Percentiles rank a stretch among this genome's conserved stretches.
Conservation (phyloP, 1,284 basidiomycete species). For the Grifola frondosa region DNA sequence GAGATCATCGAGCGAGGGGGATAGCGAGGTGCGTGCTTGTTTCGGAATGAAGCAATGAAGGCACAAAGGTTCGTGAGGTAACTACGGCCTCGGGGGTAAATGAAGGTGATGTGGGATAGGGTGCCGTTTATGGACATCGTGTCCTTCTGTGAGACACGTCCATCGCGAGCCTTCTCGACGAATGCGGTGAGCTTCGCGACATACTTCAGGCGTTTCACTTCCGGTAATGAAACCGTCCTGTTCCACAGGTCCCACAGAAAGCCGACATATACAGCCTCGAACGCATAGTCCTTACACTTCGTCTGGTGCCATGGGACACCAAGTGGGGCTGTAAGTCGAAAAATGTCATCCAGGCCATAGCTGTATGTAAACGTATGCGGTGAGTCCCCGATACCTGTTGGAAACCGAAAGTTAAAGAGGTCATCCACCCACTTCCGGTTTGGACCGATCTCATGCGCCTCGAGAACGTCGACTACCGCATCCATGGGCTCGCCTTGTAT, state of each 20-base stretch:
- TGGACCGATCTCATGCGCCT: constrained; percentile 15
- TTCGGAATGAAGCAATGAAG: constrained; percentile 20
- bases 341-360: constrained; percentile 19
- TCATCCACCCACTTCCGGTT: constrained; percentile 38
- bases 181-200: constrained; percentile 28
- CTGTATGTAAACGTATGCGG: constrained; percentile 22
- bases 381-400: constrained; percentile 29
- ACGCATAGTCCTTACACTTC: constrained; percentile 28
- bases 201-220: constrained; percentile 23
- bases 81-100: constrained; percentile 23
- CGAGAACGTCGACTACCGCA: constrained; percentile 31
- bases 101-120: constrained; percentile 35
- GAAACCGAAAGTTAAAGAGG: constrained; percentile 23
- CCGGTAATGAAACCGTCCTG: constrained; percentile 25
- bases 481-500: constrained; percentile 33
- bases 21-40: constrained; percentile 7
- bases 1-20: constrained; percentile 23
- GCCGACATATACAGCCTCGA: constrained; percentile 35
- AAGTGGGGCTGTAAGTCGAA: constrained; percentile 18
- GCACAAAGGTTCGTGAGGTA: constrained; percentile 29
- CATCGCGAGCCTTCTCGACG: too few species aligned
- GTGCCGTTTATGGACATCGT: constrained; percentile 36
- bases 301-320: constrained; percentile 30
- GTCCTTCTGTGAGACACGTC: constrained; percentile 21
- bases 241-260: constrained; percentile 36